A percentile compares a stretch with the other conserved stretches of the same genome.
Evolutionary conservation across 352 stramenopile genomes (phyloP).

Genomic region (Hyphochytrium catenoides): DNA sequence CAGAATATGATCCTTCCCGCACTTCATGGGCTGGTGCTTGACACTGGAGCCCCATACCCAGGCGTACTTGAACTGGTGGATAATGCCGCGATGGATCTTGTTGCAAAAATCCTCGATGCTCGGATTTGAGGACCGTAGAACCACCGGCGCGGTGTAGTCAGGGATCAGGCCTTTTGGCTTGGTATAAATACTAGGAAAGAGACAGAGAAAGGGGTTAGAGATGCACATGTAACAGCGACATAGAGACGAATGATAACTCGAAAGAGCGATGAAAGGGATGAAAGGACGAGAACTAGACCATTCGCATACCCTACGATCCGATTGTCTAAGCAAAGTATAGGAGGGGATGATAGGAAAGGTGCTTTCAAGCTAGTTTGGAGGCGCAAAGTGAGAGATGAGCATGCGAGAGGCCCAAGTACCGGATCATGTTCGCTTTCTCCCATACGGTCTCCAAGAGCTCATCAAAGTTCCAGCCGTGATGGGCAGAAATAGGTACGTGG

Average conservation of each 20-base stretch:
- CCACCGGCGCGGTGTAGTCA: slow-evolving; percentile 91
- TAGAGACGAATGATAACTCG: too few species aligned
- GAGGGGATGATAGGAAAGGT: too few species aligned
- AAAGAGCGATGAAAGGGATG: too few species aligned
- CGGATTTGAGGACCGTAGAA: slow-evolving; percentile 80
- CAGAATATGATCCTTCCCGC: slow-evolving; percentile 91
- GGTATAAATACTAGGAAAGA: slow-evolving; percentile 97
- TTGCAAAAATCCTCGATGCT: slow-evolving; percentile 90
- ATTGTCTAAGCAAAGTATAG: too few species aligned
- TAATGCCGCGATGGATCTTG: slow-evolving; percentile 69
- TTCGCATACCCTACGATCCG: too few species aligned
- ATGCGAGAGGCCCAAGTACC: too few species aligned
- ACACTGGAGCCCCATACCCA: slow-evolving; percentile 91
- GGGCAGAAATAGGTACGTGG: slow-evolving; percentile 88
- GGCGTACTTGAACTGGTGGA: slow-evolving; percentile 76
- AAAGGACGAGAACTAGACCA: too few species aligned
- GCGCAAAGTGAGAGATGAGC: too few species aligned
- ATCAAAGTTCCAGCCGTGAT: slow-evolving; percentile 95
- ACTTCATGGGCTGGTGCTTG: slow-evolving; percentile 96
- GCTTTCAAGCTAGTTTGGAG: too few species aligned
- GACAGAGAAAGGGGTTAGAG: too few species aligned
- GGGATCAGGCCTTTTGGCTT: slow-evolving; percentile 86
- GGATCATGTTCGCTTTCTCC: slow-evolving; percentile 93
- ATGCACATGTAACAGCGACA: too few species aligned
- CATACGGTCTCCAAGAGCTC: slow-evolving; percentile 88